Conservation (phyloP, 2,329 filamentous ascomycete species). For the Cryphonectria carpinicola region DNA sequence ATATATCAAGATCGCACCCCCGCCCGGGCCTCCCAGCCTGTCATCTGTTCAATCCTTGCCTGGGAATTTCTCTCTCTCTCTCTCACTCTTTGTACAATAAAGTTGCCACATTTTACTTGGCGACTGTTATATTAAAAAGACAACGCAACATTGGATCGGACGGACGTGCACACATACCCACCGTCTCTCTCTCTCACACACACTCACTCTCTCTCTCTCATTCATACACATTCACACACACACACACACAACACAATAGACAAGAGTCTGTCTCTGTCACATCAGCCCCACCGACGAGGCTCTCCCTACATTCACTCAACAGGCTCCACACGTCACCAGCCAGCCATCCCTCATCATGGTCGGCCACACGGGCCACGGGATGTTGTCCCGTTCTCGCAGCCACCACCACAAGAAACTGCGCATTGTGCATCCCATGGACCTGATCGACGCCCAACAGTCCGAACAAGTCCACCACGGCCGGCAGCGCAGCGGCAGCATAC, state of each 20-base stretch:
- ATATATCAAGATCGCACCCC: constrained; percentile 29
- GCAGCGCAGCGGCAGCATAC: constrained; percentile 24
- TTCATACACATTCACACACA: background rate
- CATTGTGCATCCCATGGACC: constrained; percentile 17
- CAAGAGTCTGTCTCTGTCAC: background rate
- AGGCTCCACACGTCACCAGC: background rate
- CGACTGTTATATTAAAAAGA: constrained; percentile 5
- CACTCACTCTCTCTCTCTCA: too few species aligned
- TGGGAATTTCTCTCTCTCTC: background rate
- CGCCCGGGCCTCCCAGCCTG: background rate
- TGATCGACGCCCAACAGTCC: constrained; percentile 16
- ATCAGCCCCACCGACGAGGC: constrained; percentile 22
- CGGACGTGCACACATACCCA: too few species aligned
- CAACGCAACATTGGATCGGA: background rate
- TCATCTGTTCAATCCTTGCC: background rate
- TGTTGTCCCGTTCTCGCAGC: constrained; percentile 25
- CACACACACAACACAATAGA: background rate
- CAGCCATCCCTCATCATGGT: constrained; percentile 19
- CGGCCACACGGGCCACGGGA: constrained; percentile 23
- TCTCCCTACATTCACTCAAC: background rate
- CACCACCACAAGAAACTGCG: constrained; percentile 28
- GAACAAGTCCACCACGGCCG: constrained; percentile 14
- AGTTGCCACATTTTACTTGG: constrained; percentile 11
- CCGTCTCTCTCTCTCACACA: too few species aligned
- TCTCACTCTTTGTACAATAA: background rate